These are phyloP conservation scores for Naematelia aurantialba DNA, from an alignment of 768 basidiomycete species.

Conservation along the genomic window DNA sequence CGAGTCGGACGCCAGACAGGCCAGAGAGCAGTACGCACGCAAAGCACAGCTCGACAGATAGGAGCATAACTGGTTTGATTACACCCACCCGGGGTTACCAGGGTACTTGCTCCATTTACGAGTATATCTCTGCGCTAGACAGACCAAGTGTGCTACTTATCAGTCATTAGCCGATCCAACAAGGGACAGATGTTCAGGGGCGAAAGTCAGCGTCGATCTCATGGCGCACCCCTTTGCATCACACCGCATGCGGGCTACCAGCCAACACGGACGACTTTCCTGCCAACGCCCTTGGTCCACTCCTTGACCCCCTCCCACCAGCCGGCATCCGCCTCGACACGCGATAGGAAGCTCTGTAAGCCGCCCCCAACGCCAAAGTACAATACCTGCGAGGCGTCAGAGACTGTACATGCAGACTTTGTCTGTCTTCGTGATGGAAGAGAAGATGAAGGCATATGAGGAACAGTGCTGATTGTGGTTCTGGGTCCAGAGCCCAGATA, in stretches of 20 bases:
- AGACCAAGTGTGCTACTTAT: too few species aligned
- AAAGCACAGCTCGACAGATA: too few species aligned
- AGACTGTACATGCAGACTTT: slow-evolving; percentile 55
- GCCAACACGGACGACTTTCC: slow-evolving; percentile 63
- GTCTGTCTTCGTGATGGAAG: slow-evolving; percentile 53
- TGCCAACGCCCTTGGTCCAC: slow-evolving; percentile 63
- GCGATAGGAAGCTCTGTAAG: slow-evolving; percentile 65
- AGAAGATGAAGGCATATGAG: not conserved
- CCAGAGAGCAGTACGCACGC: too few species aligned
- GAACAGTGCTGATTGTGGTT: not conserved
- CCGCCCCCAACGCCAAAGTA: slow-evolving; percentile 97
- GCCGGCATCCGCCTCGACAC: slow-evolving; percentile 56
- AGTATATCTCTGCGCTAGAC: too few species aligned
- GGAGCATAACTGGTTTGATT: too few species aligned
- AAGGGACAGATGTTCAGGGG: too few species aligned
- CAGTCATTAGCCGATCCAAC: too few species aligned
- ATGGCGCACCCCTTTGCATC: not conserved
- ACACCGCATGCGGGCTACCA: slow-evolving; percentile 53
- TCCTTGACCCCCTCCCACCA: slow-evolving; percentile 64
- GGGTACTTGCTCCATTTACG: too few species aligned
- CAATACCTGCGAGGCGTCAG: slow-evolving; percentile 53
- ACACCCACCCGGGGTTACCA: too few species aligned
- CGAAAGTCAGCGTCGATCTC: too few species aligned
- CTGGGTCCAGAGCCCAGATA: not conserved
- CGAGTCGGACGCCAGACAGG: too few species aligned